phyloP scores from a whole-genome alignment of 192 early-diverging fungal genomes.

The Gonapodya sp. region DNA sequence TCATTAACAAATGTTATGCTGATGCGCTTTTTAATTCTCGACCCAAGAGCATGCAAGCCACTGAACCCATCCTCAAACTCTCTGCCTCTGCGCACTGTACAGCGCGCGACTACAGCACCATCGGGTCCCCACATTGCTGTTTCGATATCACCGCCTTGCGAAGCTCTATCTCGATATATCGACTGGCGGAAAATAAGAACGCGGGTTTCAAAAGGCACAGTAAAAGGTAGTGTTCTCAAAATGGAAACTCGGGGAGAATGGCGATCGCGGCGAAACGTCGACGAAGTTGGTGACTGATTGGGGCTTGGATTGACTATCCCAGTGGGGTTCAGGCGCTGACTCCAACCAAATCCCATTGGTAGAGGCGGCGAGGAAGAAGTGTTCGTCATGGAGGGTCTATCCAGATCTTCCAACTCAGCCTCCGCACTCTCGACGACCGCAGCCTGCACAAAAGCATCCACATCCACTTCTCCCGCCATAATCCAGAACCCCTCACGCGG shows the following conservation, averaged over 20 bases:
- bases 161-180: constrained; percentile 54
- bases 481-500: constrained; percentile 39
- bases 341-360: background rate
- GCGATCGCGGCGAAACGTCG: constrained; percentile 21
- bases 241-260: constrained; percentile 44
- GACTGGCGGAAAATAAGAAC: constrained; percentile 74
- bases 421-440: constrained; percentile 35
- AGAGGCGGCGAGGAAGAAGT: background rate
- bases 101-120: constrained; percentile 21
- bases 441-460: constrained; percentile 39
- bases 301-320: background rate
- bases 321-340: background rate
- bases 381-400: no score
- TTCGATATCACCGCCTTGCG: constrained; percentile 16
- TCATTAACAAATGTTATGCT: constrained; percentile 78
- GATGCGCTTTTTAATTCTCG: constrained; percentile 63
- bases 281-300: constrained; percentile 11
- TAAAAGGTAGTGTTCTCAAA: constrained; percentile 78
- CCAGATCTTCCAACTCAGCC: constrained; percentile 9
- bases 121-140: constrained; percentile 16
- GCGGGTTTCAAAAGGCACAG: constrained; percentile 82
- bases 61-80: constrained; percentile 88
- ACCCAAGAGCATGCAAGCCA: constrained; percentile 55
- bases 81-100: constrained; percentile 55
- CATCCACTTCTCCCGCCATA: constrained; percentile 45